Evolutionary conservation across 805 yeast species (phyloP), one percentile per base, ranked within the genome.

Genomic region (Hemisphaericaspora nanyangensis): DNA sequence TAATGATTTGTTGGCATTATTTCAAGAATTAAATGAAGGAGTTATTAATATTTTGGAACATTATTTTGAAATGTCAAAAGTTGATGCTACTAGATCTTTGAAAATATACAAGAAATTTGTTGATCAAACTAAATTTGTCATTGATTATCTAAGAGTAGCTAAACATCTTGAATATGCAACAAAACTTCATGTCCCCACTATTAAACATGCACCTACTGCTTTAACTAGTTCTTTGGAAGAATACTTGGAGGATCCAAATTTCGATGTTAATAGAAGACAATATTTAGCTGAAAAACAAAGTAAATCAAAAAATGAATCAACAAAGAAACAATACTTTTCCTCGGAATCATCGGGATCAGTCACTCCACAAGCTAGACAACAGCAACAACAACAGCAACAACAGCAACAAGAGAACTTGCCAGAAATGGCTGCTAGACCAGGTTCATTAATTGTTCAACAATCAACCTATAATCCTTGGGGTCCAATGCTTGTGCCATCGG

Each of bases 141-240:
- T 93, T 20, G 82, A 81, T 49, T 93, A 85, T 60, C 72, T 93
- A 53, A 79, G 95, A 51, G 80, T 84, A 12, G 99, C 98, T 4
- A 91, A 93, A 56, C 88, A 84, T 58, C 70, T 87, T 48, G 96
- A 87, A 61, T 78, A 80, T 55, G 78, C 89, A 10, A 89, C 97
- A 3, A 89, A 89, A 52, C 68, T 91, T 48, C 90, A 83, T 52
- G 95, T 93, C 25, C 99, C 99, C 27, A 90, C 95, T 11, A 90
- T 93, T 45, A 87, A 87, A 57, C 99, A 93, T 63, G 98, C 98
- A 1, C 97, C 97, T 17, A 90, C 97, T 2, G 93, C 95, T 18
- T 72, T 93, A 47, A 85, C 95, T 3, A 74, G 80, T 25, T 82
- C 95, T 11, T 74, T 93, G 45, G 93, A 88, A 56, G 96, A 90